Percentiles rank a stretch among this genome's conserved stretches.
phyloP scores from a whole-genome alignment of 208 protist genomes.

The Leishmania aethiopica region DNA sequence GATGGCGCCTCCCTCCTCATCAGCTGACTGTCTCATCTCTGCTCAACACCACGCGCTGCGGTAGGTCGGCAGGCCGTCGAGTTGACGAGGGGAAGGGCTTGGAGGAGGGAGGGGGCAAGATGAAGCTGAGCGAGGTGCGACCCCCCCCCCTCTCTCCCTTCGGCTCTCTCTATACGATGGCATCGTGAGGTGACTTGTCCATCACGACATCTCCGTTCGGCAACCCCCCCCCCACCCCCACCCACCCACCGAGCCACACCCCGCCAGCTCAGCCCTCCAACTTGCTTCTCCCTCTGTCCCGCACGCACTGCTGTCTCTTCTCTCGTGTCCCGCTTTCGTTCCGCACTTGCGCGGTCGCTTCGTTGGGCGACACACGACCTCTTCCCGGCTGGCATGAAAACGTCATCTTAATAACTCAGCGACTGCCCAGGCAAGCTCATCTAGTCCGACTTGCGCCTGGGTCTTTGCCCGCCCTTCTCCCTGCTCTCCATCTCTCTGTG shows the following conservation, averaged over 20 bases:
- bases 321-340: neutral
- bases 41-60: neutral
- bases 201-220: neutral
- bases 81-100: neutral
- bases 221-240: neutral
- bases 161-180: neutral
- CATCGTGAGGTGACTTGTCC: neutral
- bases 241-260: neutral
- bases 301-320: neutral
- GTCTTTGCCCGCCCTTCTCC: neutral
- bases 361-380: neutral
- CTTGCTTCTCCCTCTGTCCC: neutral
- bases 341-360: neutral
- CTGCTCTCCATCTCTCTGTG: neutral
- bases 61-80: neutral
- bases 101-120: no score
- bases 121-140: neutral
- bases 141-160: neutral
- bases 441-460: neutral
- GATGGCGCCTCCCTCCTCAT: neutral
- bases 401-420: neutral
- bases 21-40: neutral
- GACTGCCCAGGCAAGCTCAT: neutral
- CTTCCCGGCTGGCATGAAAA: neutral
- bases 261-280: neutral